Evolutionary conservation across 371 early-diverging fungal genomes (phyloP), one percentile per base, ranked within the genome.

Genomic region (Entomophthora muscae): DNA sequence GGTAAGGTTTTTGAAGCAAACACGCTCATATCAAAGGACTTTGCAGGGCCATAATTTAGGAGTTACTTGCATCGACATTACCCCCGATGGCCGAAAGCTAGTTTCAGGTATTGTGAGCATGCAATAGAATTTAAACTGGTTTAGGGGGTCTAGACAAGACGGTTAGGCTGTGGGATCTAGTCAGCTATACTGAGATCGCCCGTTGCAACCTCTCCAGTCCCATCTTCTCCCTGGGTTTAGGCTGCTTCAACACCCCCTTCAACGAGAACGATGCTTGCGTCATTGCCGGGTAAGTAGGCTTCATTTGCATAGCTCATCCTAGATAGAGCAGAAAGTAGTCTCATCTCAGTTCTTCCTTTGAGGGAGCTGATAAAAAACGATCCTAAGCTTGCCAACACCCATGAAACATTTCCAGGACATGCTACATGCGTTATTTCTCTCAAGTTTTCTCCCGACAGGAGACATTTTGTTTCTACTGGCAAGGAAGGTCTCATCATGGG

Each of bases 401-500:
- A 23, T 10, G 61, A 61, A 61, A 33, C 42, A 5, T 33, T 61
- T 21, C 22, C 31, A 21, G 61, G 33, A 3, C 61, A 61, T 51
- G 10, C n/a, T 7, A 61, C 31, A 12, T 61, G 61, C 26, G 61
- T 61, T 23, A 61, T 61, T 24, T 61, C 61, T 5, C 26, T 61
- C 21, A 30, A 30, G 27, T 42, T 61, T 26, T 22, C 31, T 7
- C 22, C 23, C 17, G 30, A 23, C 17, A 30, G 52, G n/a, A 21
- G 42, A 26, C 12, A 30, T 3, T 61, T 61, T 24, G 61, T 61
- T 5, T 61, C 61, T 10, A 61, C 61, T 51, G 32, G 33, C 3
- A 61, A 61, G 42, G 61, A 61, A 26, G 61, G 61, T 2, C n/a
- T 31, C 10, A 61, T 61, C 42, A 42, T 33, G 42, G 61, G 61